phyloP scores from a whole-genome alignment of 2,329 filamentous ascomycete species.

The Fusarium devonianum region DNA sequence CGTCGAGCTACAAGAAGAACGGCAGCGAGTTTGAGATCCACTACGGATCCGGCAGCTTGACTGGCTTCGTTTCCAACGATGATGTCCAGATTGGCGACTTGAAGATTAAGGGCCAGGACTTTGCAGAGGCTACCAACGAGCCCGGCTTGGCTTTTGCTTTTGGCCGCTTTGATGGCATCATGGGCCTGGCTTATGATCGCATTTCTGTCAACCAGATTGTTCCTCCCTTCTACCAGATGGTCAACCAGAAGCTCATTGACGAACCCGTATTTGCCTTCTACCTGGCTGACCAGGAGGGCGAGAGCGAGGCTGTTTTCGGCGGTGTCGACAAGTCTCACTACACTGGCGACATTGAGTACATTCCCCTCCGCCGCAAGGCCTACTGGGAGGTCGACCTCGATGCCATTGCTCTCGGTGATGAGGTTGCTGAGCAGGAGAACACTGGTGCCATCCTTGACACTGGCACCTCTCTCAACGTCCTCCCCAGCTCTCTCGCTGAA shows the following conservation, averaged over 20 bases:
- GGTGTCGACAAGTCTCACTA: slow-evolving; percentile 83
- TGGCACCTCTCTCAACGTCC: slow-evolving; percentile 95
- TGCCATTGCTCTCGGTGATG: slow-evolving; percentile 85
- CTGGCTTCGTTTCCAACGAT: slow-evolving; percentile 93
- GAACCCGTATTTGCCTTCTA: slow-evolving; percentile 97
- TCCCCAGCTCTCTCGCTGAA: slow-evolving; percentile 90
- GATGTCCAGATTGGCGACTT: slow-evolving; percentile 87
- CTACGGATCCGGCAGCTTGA: slow-evolving; percentile 94
- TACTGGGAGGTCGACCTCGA: slow-evolving; percentile 99
- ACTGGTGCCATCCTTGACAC: slow-evolving; percentile 98
- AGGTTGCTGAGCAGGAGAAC: slow-evolving; percentile 87
- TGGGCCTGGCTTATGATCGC: slow-evolving; percentile 92
- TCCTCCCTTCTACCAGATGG: slow-evolving; percentile 95
- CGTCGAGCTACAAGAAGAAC: slow-evolving; percentile 92
- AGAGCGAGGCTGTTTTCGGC: slow-evolving; percentile 90
- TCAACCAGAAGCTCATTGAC: slow-evolving; percentile 88
- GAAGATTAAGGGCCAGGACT: slow-evolving; percentile 86
- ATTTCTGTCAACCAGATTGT: slow-evolving; percentile 97
- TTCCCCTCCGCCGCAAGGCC: slow-evolving; percentile 95
- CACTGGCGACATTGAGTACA: slow-evolving; percentile 86
- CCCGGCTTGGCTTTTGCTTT: slow-evolving; percentile 98
- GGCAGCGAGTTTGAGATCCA: slow-evolving; percentile 90
- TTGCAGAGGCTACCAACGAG: slow-evolving; percentile 95
- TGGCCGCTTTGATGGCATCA: slow-evolving; percentile 94
- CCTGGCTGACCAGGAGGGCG: slow-evolving; percentile 75